phyloP scores from a whole-genome alignment of 2,329 filamentous ascomycete genomes.

The Phaeosphaeriaceae sp. region DNA sequence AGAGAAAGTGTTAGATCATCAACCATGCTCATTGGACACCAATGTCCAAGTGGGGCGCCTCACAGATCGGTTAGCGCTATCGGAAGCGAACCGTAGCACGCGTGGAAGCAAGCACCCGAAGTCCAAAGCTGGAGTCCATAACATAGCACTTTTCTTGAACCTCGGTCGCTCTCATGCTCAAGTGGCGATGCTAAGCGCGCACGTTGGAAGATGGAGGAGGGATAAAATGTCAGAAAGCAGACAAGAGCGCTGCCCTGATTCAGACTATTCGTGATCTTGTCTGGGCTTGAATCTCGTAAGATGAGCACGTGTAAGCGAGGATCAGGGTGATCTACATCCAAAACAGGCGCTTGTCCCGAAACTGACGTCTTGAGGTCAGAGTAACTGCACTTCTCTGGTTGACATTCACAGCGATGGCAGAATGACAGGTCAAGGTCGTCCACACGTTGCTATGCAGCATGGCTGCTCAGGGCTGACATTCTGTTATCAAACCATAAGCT shows the following conservation, averaged over 20 bases:
- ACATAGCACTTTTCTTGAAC: neutral
- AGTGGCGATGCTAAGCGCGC: neutral
- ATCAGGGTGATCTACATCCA: neutral
- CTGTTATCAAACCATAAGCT: conserved; percentile 1
- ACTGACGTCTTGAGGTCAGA: neutral
- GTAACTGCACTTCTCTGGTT: neutral
- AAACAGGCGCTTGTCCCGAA: neutral
- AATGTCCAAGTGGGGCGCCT: neutral
- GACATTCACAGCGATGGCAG: neutral
- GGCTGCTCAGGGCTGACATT: neutral
- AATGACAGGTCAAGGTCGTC: neutral
- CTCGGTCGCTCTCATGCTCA: neutral
- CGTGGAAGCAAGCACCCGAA: neutral
- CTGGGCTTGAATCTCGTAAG: neutral
- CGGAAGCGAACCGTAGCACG: neutral
- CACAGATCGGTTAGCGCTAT: neutral
- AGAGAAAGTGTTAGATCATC: neutral
- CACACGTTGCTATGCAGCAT: neutral
- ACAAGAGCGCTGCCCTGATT: neutral
- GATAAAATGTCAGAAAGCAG: neutral
- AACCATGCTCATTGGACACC: neutral
- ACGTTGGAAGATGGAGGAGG: neutral
- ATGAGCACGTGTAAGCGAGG: neutral
- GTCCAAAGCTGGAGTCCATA: neutral
- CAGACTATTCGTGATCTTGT: neutral